Evolutionary conservation across 2,329 filamentous ascomycete genomes (phyloP), one percentile per base, ranked within the genome.

Genomic region (Pseudocercospora fijiensis): DNA sequence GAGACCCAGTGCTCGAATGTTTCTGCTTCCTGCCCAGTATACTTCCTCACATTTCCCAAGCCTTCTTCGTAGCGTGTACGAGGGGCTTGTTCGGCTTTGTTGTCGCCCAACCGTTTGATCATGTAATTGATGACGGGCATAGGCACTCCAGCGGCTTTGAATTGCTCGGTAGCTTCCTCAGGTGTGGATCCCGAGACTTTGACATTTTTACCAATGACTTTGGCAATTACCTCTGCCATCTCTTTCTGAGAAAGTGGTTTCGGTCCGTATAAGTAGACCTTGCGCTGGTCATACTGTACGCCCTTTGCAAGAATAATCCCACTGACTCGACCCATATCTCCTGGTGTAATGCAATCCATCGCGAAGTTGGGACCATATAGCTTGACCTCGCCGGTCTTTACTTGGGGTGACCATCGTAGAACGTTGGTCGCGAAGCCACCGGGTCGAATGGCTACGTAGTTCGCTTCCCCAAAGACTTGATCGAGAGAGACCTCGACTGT

Each of bases 401-500:
- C 74, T 4, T 65, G 72, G 7, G 59, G 49, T 58, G 68, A 71
- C 51, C 73, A 75, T 58, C 69, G 71, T 0, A 76, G 22, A 30
- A 18, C 75, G 64, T 85, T 85, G 11, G 71, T 82, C 10, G 76
- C 77, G 64, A 84, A 85, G 9, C 60, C 75, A 1, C 73, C 80
- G 0, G 81, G 80, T 7, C 82, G 74, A 0, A 83, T 61, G 0
- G 78, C 77, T 2, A 79, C 75, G 60, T 77, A 82, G 6, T 72
- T 69, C 9, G 72, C 70, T 3, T 62, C 13, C 0, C 79, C 77
- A 47, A 79, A 82, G 0, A 80, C 67, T 4, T 80, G 76, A 3
- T 77, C 72, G 26, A 84, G 71, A 24, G 64, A 75, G 8, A 79
- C 64, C 70, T 85, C 82, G 11, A 80, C 77, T 58, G 78, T 75